phyloP scores from a whole-genome alignment of 106 monocot species.

The Triglochin maritima region DNA sequence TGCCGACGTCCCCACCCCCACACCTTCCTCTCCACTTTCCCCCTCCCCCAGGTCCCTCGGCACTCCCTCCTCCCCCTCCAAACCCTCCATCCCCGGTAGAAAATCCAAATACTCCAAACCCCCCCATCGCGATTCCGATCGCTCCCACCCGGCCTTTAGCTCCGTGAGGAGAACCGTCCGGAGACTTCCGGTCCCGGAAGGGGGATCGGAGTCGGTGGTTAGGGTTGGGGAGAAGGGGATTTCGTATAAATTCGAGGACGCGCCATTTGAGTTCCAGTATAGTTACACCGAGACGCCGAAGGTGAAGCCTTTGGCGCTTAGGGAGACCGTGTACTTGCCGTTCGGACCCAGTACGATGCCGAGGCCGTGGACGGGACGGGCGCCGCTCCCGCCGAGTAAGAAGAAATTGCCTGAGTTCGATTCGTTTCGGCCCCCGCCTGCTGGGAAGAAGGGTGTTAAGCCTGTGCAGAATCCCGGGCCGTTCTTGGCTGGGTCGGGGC shows the following conservation, averaged over 20 bases:
- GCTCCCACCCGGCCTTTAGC: constrained; percentile 66
- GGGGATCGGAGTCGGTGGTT: constrained; percentile 28
- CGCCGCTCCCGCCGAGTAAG: constrained; percentile 63
- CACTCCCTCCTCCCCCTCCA: constrained; percentile 54
- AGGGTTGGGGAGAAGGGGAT: constrained; percentile 53
- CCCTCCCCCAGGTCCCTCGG: constrained; percentile 27
- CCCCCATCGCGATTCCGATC: constrained; percentile 1
- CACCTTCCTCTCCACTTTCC: neutral
- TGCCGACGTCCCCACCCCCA: neutral
- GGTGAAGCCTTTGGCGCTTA: constrained; percentile 69
- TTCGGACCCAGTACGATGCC: constrained; percentile 80
- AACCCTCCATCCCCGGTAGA: constrained; percentile 52
- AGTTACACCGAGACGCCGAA: constrained; percentile 97
- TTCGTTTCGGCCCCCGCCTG: constrained; percentile 68
- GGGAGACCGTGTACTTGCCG: constrained; percentile 75
- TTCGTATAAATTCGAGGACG: constrained; percentile 46
- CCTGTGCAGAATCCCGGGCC: constrained; percentile 85
- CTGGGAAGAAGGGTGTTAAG: constrained; percentile 95
- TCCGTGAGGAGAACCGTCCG: neutral
- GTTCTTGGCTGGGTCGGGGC: constrained; percentile 53
- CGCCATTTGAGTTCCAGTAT: constrained; percentile 94
- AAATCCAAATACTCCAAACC: constrained; percentile 71
- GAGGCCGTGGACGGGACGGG: constrained; percentile 81
- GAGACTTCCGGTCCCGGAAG: neutral
- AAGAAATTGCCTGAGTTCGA: constrained; percentile 90